Evolutionary conservation across 306 rosid genomes (phyloP).

Genomic region (Carpinus viminea): DNA sequence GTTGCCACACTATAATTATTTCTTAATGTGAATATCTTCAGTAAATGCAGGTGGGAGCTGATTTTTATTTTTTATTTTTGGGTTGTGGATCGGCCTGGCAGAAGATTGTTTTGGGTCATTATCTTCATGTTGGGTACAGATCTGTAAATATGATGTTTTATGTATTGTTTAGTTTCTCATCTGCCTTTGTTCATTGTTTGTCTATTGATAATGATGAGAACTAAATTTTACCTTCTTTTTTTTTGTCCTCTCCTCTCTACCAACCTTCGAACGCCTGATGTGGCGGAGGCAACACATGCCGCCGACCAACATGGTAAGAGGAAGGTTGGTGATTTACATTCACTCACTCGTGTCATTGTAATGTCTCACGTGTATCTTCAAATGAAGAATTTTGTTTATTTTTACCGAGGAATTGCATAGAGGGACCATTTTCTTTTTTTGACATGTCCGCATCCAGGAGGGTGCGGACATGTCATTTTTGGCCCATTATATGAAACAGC

Average conservation of each 20-base stretch:
- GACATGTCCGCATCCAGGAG: no score
- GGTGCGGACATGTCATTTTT: no score
- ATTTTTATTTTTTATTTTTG: conserved; percentile 12
- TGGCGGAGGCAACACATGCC: no score
- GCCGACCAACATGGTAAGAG: no score
- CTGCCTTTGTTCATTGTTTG: conserved; percentile 47
- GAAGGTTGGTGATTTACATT: conserved; percentile 40
- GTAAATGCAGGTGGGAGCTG: conserved; percentile 83
- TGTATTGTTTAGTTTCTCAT: conserved; percentile 66
- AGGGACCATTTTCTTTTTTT: neutral
- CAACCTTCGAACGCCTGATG: no score
- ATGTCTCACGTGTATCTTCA: conserved; percentile 41
- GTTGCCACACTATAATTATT: neutral
- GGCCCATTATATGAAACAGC: no score
- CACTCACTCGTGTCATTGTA: conserved; percentile 30
- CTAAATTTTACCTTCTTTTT: conserved; percentile 40
- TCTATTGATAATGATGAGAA: conserved; percentile 49
- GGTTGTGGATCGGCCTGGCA: conserved; percentile 35
- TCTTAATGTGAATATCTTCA: conserved; percentile 47
- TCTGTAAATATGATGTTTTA: conserved; percentile 57
- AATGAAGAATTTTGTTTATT: conserved; percentile 45
- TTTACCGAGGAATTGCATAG: conserved; percentile 27
- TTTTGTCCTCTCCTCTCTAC: no score
- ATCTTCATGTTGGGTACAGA: conserved; percentile 30
- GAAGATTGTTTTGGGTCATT: conserved; percentile 37